These are phyloP conservation scores for Neltuma alba DNA, from an alignment of 306 rosid genomes.

Conservation along the genomic window DNA sequence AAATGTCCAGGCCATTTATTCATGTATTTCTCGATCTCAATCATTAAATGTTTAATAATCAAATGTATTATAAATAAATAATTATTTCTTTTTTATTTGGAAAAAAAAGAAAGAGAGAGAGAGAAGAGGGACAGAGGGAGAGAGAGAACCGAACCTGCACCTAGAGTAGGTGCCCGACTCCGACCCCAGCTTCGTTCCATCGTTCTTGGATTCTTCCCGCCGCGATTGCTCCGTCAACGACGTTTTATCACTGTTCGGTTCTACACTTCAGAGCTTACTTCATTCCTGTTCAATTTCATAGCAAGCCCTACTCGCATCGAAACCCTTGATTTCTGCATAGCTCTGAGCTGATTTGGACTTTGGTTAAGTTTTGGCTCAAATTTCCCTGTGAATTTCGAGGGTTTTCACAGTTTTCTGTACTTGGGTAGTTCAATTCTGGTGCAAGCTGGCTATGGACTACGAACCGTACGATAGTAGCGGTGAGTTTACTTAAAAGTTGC, in stretches of 20 bases:
- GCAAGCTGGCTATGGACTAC: conserved; percentile 87
- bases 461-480: conserved; percentile 98
- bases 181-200: neutral
- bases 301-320: neutral
- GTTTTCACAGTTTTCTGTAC: neutral
- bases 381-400: conserved; percentile 10
- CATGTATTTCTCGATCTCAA: neutral
- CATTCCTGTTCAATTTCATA: neutral
- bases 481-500: conserved; percentile 42
- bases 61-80: neutral
- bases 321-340: conserved; percentile 4
- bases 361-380: neutral
- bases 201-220: neutral
- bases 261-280: neutral
- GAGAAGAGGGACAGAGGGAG: too few species aligned
- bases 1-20: neutral
- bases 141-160: neutral
- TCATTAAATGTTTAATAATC: neutral
- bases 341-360: conserved; percentile 12
- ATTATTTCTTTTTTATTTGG: neutral
- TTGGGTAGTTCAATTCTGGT: conserved; percentile 1
- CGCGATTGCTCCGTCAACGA: neutral
- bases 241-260: neutral
- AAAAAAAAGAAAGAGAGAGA: neutral
- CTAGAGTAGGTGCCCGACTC: neutral